phyloP scores from a whole-genome alignment of 768 basidiomycete genomes.

The Scleroderma citrinum region DNA sequence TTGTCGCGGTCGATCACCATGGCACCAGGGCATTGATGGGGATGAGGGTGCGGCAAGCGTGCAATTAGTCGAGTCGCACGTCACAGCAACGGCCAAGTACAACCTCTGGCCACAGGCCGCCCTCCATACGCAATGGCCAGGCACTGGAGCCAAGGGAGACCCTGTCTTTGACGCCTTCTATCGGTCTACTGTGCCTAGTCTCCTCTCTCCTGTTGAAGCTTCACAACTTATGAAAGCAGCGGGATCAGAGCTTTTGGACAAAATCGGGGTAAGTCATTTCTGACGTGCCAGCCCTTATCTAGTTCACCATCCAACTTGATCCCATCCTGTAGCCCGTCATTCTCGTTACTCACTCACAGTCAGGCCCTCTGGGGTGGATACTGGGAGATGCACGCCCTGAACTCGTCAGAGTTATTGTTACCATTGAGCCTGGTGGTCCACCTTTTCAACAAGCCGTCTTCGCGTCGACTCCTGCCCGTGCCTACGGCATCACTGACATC shows the following conservation, averaged over 20 bases:
- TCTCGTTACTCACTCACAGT: slow-evolving; percentile 47
- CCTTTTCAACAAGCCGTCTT: slow-evolving; percentile 40
- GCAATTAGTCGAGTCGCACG: slow-evolving; percentile 32
- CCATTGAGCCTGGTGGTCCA: slow-evolving; percentile 46
- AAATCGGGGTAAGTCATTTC: slow-evolving; percentile 40
- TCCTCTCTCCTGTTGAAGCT: slow-evolving; percentile 31
- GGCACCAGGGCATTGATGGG: slow-evolving; percentile 37
- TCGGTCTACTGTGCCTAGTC: slow-evolving; percentile 35
- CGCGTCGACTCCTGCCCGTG: slow-evolving; percentile 32
- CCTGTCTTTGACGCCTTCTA: slow-evolving; percentile 41
- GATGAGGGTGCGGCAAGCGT: slow-evolving; percentile 26
- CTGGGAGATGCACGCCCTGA: slow-evolving; percentile 41
- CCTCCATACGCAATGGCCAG: slow-evolving; percentile 49
- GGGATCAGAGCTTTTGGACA: slow-evolving; percentile 39
- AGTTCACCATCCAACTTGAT: background rate
- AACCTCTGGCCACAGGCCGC: slow-evolving; percentile 42
- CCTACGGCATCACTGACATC: slow-evolving; percentile 44
- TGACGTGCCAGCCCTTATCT: no score
- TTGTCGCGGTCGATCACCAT: slow-evolving; percentile 40
- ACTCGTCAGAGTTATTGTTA: slow-evolving; percentile 41
- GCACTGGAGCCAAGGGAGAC: slow-evolving; percentile 43
- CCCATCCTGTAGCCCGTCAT: slow-evolving; percentile 33
- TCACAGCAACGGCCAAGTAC: slow-evolving; percentile 37
- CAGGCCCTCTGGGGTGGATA: slow-evolving; percentile 44
- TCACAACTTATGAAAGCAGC: slow-evolving; percentile 37